A percentile compares a stretch with the other conserved stretches of the same genome.
Evolutionary conservation across 2,329 filamentous ascomycete species (phyloP).

Genomic region (Ophiostoma ulmi): DNA sequence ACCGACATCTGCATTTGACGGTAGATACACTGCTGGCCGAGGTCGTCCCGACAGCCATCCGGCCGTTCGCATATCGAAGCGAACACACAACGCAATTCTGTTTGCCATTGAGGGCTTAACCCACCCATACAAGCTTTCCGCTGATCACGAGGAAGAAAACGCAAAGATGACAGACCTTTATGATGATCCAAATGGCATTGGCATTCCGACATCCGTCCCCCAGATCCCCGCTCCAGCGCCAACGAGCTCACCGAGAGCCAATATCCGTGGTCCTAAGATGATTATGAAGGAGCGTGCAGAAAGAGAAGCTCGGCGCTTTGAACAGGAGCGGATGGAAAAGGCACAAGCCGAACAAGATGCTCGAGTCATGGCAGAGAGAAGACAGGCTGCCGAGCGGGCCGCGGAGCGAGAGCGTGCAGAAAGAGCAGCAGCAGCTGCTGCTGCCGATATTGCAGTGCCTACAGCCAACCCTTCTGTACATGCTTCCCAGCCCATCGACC

Average conservation of each 20-base stretch:
- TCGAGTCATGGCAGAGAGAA: constrained; percentile 49
- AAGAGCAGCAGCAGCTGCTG: constrained; percentile 44
- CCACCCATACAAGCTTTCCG: constrained; percentile 74
- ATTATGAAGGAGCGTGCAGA: constrained; percentile 85
- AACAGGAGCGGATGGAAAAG: constrained; percentile 58
- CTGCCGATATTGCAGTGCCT: constrained; percentile 33
- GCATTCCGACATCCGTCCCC: constrained; percentile 40
- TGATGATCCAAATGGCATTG: constrained; percentile 46
- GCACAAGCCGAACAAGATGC: constrained; percentile 55
- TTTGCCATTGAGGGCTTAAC: constrained; percentile 87
- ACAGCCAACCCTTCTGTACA: constrained; percentile 28
- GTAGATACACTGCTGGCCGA: constrained; percentile 32
- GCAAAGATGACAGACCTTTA: constrained; percentile 82
- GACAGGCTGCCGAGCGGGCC: constrained; percentile 21
- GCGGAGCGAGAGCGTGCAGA: constrained; percentile 38
- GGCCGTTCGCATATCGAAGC: constrained; percentile 65
- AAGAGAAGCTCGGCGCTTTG: constrained; percentile 66
- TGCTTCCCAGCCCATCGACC: constrained; percentile 29
- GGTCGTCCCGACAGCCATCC: constrained; percentile 41
- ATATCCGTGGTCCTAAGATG: constrained; percentile 77
- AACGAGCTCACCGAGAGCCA: constrained; percentile 51
- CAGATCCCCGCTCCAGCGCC: constrained; percentile 46
- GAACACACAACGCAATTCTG: constrained; percentile 84
- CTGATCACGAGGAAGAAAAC: constrained; percentile 80
- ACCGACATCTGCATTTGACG: neutral